Evolutionary conservation across 2,329 filamentous ascomycete genomes (phyloP), one percentile per base, ranked within the genome.

Genomic region (Exserohilum rostratum): DNA sequence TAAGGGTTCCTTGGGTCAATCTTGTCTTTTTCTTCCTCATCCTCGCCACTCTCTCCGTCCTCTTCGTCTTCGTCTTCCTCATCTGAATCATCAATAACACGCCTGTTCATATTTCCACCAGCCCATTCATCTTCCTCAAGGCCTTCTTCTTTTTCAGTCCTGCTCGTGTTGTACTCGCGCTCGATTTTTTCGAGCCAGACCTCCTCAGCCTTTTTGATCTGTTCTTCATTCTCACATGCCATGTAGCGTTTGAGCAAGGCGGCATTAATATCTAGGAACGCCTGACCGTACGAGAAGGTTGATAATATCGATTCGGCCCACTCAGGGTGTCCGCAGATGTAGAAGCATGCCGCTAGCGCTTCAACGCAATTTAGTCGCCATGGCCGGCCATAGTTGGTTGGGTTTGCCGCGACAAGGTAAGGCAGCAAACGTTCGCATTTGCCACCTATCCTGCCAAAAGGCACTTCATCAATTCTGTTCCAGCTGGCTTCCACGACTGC

Each of bases 401-500:
- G 89, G 74, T 99, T 99, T 43, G 95, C 95, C 5, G 95, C 95
- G 45, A 99, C 93, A 6, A 99, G 87, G 75, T 99, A 99, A 0
- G 95, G 95, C 52, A 99, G 55, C 37, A 73, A 43, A 49, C 95
- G 83, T 80, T 96, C 92, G 76, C 93, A 96, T 76, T 93, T 95
- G 20, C 95, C 95, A 25, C 95, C 95, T 55, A 99, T 96, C 64
- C 90, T 90, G 54, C 82, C 83, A 86, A 93, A 99, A 47, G 93
- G 93, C 5, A 99, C 87, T 76, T 99, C 95, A 43, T 90, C 83
- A 6, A 96, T 91, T 55, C 95, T 84, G 3, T 96, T 96, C 95
- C 95, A 99, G 20, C 91, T 96, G 71, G 93, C 96, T 79, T 99
- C 95, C 15, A 99, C 95, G 3, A 99, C 95, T 3, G 95, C 95